Conservation (phyloP, 176 grass and related monocot species). For the Guadua angustifolia region DNA sequence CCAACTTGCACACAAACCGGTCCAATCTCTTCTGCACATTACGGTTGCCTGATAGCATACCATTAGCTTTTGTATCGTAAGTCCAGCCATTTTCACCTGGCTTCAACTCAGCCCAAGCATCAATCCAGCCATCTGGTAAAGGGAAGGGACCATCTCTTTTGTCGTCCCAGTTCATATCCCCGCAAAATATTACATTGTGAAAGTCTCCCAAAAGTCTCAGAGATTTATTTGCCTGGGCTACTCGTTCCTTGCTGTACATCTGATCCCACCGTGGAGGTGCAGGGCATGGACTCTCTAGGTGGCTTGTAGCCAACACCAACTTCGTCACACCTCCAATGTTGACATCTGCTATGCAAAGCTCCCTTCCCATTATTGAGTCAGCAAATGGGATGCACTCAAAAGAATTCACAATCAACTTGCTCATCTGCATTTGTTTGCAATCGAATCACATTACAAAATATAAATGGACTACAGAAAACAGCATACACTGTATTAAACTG, state of each 20-base stretch:
- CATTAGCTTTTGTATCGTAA: slow-evolving; percentile 55
- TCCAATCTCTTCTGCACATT: slow-evolving; percentile 79
- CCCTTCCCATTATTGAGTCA: slow-evolving; percentile 75
- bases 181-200: no score
- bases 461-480: slow-evolving; percentile 20
- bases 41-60: slow-evolving; percentile 68
- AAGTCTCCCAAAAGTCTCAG: no score
- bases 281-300: no score
- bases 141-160: no score
- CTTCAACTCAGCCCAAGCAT: no score
- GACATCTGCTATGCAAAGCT: slow-evolving; percentile 65
- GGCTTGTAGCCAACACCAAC: slow-evolving; percentile 34
- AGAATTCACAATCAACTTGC: slow-evolving; percentile 63
- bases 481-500: neutral
- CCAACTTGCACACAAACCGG: slow-evolving; percentile 59
- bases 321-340: slow-evolving; percentile 42
- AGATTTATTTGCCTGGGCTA: no score
- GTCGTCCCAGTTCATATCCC: no score
- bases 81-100: no score
- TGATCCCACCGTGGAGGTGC: no score
- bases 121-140: no score
- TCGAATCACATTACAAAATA: slow-evolving; percentile 1
- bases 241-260: no score
- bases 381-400: slow-evolving; percentile 58
- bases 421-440: slow-evolving; percentile 69